phyloP scores from a whole-genome alignment of 2,329 filamentous ascomycete species.

The Fusarium compactum region DNA sequence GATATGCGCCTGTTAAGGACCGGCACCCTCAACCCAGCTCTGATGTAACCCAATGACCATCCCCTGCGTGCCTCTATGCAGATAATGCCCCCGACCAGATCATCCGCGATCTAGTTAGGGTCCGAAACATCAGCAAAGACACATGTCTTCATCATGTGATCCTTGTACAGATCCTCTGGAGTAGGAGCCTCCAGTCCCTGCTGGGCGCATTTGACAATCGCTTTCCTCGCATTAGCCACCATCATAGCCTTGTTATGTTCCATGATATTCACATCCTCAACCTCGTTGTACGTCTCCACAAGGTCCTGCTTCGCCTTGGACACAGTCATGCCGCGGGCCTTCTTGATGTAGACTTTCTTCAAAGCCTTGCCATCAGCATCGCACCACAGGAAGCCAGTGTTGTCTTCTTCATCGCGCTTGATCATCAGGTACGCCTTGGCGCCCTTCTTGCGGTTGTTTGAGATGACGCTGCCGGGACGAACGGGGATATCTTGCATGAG shows the following conservation, averaged over 20 bases:
- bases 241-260: not conserved
- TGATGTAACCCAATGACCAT: no score
- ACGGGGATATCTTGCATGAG: not conserved
- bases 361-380: not conserved
- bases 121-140: not conserved
- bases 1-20: no score
- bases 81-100: rapidly evolving
- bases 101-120: not conserved
- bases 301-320: not conserved
- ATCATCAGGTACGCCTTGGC: not conserved
- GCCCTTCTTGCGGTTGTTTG: not conserved
- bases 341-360: not conserved
- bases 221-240: not conserved
- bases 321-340: not conserved
- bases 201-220: not conserved
- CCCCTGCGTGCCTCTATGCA: rapidly evolving
- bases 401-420: not conserved
- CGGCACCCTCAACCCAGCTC: not conserved
- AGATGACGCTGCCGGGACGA: not conserved
- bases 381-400: not conserved
- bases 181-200: not conserved
- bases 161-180: not conserved
- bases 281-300: not conserved
- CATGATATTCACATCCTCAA: not conserved
- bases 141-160: not conserved